phyloP scores from a whole-genome alignment of 1,284 basidiomycete genomes.

The Apiotrichum akiyoshidainum region DNA sequence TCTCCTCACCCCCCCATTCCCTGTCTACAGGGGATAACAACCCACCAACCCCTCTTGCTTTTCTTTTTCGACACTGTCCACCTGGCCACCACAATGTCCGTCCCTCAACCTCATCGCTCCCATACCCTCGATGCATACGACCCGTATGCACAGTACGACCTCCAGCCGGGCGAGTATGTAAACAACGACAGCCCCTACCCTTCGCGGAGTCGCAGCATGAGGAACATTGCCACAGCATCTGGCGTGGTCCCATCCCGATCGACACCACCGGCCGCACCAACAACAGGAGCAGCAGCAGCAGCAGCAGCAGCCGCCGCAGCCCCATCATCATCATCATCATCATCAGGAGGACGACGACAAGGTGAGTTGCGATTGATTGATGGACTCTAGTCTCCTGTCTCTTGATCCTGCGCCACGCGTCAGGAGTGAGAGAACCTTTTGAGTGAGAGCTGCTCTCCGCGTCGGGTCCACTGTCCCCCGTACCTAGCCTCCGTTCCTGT shows the following conservation, averaged over 20 bases:
- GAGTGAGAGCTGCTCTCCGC: too few relatives aligned
- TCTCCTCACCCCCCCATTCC: not conserved
- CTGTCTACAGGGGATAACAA: not conserved
- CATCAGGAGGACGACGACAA: too few relatives aligned
- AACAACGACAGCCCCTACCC: not conserved
- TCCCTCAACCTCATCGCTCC: constrained; percentile 24
- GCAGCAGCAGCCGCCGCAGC: too few relatives aligned
- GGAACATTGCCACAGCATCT: not conserved
- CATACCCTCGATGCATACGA: constrained; percentile 34
- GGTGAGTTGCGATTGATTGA: not conserved
- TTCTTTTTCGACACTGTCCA: not conserved
- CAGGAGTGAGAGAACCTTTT: too few relatives aligned
- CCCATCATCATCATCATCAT: too few relatives aligned
- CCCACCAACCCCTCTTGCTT: constrained; percentile 7
- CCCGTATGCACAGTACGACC: not conserved
- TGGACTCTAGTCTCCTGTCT: not conserved
- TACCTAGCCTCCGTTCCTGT: not conserved
- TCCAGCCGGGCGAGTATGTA: not conserved
- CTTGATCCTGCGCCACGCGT: too few relatives aligned
- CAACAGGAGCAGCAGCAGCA: too few relatives aligned
- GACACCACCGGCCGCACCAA: too few relatives aligned
- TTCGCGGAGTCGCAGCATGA: constrained; percentile 3
- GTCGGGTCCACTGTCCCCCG: too few relatives aligned
- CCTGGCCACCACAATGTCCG: constrained; percentile 4
- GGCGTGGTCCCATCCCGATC: too few relatives aligned